phyloP scores from a whole-genome alignment of 1,139 yeast species.

The Hanseniaspora gamundiae region DNA sequence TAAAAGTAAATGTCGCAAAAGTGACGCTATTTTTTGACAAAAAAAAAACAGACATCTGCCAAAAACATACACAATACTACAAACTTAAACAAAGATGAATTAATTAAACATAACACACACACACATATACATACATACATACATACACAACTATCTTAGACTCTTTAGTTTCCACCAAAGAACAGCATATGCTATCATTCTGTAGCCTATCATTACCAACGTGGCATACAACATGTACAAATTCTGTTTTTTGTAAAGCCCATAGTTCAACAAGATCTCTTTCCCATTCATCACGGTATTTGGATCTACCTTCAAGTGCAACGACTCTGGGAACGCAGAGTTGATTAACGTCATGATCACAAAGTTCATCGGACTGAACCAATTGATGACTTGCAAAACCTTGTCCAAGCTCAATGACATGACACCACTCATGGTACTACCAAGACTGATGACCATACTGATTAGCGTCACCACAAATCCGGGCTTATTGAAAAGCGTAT shows the following conservation, averaged over 20 bases:
- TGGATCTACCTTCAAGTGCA: slow-evolving; percentile 31
- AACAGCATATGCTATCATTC: slow-evolving; percentile 28
- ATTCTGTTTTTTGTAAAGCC: slow-evolving; percentile 26
- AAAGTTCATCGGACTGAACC: slow-evolving; percentile 62
- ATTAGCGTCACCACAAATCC: slow-evolving; percentile 71
- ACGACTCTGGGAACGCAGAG: slow-evolving; percentile 32
- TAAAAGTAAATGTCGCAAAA: too few species aligned
- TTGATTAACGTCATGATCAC: slow-evolving; percentile 45
- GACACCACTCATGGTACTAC: slow-evolving; percentile 78
- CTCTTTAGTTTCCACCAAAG: slow-evolving; percentile 24
- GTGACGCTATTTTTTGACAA: too few species aligned
- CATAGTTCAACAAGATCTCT: slow-evolving; percentile 35
- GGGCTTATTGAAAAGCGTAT: slow-evolving; percentile 60
- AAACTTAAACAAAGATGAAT: background rate
- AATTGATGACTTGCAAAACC: slow-evolving; percentile 58
- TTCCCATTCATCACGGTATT: slow-evolving; percentile 37
- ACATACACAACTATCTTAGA: slow-evolving; percentile 5
- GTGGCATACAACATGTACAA: slow-evolving; percentile 28
- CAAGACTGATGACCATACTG: slow-evolving; percentile 50
- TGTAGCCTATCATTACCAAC: slow-evolving; percentile 28
- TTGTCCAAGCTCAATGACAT: slow-evolving; percentile 66
- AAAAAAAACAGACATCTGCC: background rate
- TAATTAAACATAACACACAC: background rate
- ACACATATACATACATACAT: too few species aligned
- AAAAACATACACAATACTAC: background rate